Evolutionary conservation across 2,329 filamentous ascomycete genomes (phyloP).

Genomic region (Phialophora chinensis): DNA sequence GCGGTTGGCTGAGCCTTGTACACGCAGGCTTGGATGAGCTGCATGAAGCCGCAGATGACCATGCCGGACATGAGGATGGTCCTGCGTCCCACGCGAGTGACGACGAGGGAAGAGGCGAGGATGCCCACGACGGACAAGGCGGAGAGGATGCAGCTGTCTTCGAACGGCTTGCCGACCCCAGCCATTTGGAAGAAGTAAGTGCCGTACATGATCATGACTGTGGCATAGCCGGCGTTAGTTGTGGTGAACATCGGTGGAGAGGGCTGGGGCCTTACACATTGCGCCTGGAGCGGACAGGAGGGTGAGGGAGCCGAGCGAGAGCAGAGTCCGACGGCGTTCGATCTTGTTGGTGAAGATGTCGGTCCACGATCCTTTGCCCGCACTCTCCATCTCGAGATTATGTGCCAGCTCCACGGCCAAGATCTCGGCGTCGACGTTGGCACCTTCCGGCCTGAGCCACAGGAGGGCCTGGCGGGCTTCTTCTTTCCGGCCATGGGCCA

Average conservation of each 20-base stretch:
- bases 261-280: conserved; percentile 4
- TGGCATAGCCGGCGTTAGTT: neutral
- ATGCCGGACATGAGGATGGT: conserved; percentile 52
- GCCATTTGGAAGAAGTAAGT: conserved; percentile 49
- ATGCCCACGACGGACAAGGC: conserved; percentile 57
- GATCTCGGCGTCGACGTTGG: conserved; percentile 13
- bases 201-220: conserved; percentile 19
- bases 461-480: conserved; percentile 56
- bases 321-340: conserved; percentile 56
- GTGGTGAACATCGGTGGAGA: no score
- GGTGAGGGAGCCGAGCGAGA: conserved; percentile 57
- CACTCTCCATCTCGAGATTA: conserved; percentile 9
- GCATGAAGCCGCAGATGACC: conserved; percentile 35
- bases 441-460: conserved; percentile 8
- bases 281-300: conserved; percentile 11
- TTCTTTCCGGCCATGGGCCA: conserved; percentile 61
- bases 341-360: conserved; percentile 59
- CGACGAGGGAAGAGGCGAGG: conserved; percentile 56
- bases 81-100: conserved; percentile 56
- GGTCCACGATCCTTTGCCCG: conserved; percentile 10
- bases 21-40: conserved; percentile 24
- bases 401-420: conserved; percentile 10
- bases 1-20: conserved; percentile 41
- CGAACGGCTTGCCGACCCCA: conserved; percentile 55
- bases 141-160: conserved; percentile 57